Conservation (phyloP, 1,284 basidiomycete species). For the Stygiomarasmius scandens region DNA sequence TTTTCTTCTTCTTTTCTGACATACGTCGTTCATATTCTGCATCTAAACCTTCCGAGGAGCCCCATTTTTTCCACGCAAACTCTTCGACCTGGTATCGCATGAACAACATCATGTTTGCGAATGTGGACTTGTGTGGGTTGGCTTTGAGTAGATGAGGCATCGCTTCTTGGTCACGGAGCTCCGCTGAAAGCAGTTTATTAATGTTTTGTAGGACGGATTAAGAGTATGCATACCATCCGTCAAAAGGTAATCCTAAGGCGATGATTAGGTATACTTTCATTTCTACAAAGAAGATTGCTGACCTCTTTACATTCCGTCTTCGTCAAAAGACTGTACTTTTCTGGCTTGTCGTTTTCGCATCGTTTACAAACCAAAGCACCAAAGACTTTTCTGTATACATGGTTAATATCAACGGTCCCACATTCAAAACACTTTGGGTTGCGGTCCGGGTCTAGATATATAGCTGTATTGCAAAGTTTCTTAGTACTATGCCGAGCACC, state of each 20-base stretch:
- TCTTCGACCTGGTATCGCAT: conserved; percentile 93
- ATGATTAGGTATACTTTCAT: not conserved
- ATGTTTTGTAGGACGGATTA: not conserved
- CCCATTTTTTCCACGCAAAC: conserved; percentile 99
- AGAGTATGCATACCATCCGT: conserved; percentile 70
- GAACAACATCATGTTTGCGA: conserved; percentile 99
- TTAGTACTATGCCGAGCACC: not conserved
- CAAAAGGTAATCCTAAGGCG: conserved; percentile 79
- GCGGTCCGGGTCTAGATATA: conserved; percentile 64
- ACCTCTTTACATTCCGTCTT: conserved; percentile 99
- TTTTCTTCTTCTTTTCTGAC: conserved; percentile 86
- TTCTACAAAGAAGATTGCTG: conserved; percentile 9
- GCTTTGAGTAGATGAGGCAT: conserved; percentile 94
- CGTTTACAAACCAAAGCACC: conserved; percentile 84
- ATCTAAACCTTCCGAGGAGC: conserved; percentile 89
- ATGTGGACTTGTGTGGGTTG: conserved; percentile 96
- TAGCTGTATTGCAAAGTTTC: conserved; percentile 45
- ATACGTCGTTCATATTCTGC: conserved; percentile 83
- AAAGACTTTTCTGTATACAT: conserved; percentile 80
- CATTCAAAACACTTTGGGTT: conserved; percentile 89
- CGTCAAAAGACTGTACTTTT: conserved; percentile 93
- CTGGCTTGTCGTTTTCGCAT: conserved; percentile 88
- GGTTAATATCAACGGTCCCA: conserved; percentile 82
- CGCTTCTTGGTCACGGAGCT: conserved; percentile 89
- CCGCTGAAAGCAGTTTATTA: conserved; percentile 53